Evolutionary conservation across 2,329 filamentous ascomycete genomes (phyloP).

Genomic region (Pyrenochaeta sp.): DNA sequence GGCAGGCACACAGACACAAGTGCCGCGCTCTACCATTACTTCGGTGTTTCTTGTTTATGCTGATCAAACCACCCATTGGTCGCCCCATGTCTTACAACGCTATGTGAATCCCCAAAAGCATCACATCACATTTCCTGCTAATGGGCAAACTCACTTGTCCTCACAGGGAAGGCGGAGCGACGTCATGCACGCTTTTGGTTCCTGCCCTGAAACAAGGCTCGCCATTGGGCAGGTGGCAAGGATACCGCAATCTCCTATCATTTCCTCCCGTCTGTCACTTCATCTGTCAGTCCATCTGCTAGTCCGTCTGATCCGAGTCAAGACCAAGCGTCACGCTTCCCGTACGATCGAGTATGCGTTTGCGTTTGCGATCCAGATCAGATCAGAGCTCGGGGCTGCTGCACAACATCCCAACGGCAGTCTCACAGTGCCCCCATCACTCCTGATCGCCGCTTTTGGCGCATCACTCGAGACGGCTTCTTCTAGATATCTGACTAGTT

Average conservation of each 20-base stretch:
- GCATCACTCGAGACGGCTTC: not conserved
- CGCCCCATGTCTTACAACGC: slow-evolving; percentile 3
- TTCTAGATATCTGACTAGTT: not conserved
- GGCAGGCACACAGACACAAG: not conserved
- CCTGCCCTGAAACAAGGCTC: not conserved
- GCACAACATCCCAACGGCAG: slow-evolving; percentile 15
- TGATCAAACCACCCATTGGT: slow-evolving; percentile 8
- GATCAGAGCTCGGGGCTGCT: slow-evolving; percentile 13
- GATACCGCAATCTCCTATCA: not conserved
- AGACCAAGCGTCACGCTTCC: not conserved
- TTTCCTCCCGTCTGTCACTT: no score
- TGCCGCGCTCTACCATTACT: slow-evolving; percentile 2
- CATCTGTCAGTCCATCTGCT: not conserved
- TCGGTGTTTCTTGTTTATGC: slow-evolving; percentile 2
- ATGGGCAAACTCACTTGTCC: not conserved
- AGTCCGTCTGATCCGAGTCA: not conserved
- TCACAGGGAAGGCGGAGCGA: not conserved
- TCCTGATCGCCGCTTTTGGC: not conserved
- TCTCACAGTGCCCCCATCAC: not conserved
- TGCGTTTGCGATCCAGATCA: slow-evolving; percentile 5
- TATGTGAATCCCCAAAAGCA: not conserved
- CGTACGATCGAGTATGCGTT: not conserved
- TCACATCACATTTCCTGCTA: not conserved
- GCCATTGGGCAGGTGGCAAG: not conserved
- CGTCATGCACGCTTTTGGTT: not conserved